Conservation (phyloP, 148 eudicot genomes). For the Fagopyrum homotropicum region DNA sequence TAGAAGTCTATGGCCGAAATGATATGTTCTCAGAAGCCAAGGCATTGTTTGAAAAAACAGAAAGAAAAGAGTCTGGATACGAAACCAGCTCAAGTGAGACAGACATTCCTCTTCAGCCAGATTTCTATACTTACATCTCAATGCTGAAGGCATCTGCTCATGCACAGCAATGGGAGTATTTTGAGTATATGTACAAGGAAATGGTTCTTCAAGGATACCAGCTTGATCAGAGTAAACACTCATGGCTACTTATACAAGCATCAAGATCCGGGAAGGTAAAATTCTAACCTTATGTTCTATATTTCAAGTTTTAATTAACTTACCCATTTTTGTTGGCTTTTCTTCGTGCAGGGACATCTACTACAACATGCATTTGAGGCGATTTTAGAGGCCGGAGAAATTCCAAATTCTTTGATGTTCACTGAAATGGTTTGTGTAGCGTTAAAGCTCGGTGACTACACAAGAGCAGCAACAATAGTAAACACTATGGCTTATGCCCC, state of each 20-base stretch:
- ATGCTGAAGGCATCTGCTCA: slow-evolving; percentile 76
- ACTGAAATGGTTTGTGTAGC: slow-evolving; percentile 67
- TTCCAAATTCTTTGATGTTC: slow-evolving; percentile 57
- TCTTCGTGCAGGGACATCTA: slow-evolving; percentile 53
- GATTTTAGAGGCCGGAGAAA: slow-evolving; percentile 68
- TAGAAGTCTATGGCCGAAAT: slow-evolving; percentile 69
- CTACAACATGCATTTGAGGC: slow-evolving; percentile 80
- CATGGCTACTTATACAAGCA: slow-evolving; percentile 61
- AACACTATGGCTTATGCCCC: slow-evolving; percentile 69
- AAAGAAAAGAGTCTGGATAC: slow-evolving; percentile 24
- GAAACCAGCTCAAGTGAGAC: slow-evolving; percentile 17
- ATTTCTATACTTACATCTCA: slow-evolving; percentile 49
- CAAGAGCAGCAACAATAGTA: slow-evolving; percentile 37
- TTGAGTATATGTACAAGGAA: slow-evolving; percentile 81
- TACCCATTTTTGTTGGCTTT: background rate
- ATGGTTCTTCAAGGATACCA: slow-evolving; percentile 65
- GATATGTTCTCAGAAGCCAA: slow-evolving; percentile 88
- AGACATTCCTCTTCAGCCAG: slow-evolving; percentile 40
- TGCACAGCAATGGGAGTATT: slow-evolving; percentile 91
- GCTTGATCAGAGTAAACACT: slow-evolving; percentile 55
- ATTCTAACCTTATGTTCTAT: background rate
- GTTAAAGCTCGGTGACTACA: slow-evolving; percentile 31
- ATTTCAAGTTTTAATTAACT: background rate
- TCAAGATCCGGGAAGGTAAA: slow-evolving; percentile 85
- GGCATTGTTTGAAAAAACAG: slow-evolving; percentile 60